Conservation (phyloP, 139 green algal species). For the Asterochloris erici region DNA sequence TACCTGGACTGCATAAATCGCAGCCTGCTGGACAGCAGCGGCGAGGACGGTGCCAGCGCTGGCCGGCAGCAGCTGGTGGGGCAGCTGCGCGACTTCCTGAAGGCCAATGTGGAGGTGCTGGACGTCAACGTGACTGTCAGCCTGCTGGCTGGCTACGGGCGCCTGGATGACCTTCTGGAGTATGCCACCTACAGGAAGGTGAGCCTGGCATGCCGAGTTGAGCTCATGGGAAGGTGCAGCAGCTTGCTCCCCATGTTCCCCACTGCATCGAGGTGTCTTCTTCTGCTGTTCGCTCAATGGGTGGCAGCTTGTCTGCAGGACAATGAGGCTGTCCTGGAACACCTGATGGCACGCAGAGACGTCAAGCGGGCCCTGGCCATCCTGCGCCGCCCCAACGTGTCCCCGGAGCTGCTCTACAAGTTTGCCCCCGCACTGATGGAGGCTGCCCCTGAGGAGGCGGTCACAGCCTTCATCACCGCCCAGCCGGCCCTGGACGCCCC, state of each 20-base stretch:
- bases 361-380: slow-evolving; percentile 67
- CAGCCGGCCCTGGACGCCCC: slow-evolving; percentile 55
- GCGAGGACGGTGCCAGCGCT: neutral
- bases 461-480: slow-evolving; percentile 74
- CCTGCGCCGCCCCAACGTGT: slow-evolving; percentile 70
- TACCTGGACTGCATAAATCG: slow-evolving; percentile 84
- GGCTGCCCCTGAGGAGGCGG: slow-evolving; percentile 42
- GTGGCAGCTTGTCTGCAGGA: slow-evolving; percentile 38
- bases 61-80: slow-evolving; percentile 17
- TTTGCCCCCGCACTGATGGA: slow-evolving; percentile 70
- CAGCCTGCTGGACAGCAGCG: slow-evolving; percentile 52
- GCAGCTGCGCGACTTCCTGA: slow-evolving; percentile 45
- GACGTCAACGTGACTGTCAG: slow-evolving; percentile 72
- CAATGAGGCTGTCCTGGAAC: slow-evolving; percentile 80
- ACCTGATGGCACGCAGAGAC: slow-evolving; percentile 65
- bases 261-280: neutral
- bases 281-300: neutral
- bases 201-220: neutral
- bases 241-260: neutral
- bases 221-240: neutral
- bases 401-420: slow-evolving; percentile 75
- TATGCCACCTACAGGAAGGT: slow-evolving; percentile 67
- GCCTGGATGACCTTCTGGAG: slow-evolving; percentile 80
- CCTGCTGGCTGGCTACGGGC: slow-evolving; percentile 83
- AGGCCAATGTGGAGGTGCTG: slow-evolving; percentile 49